phyloP scores from a whole-genome alignment of 257 asterid genomes.

The Parsonsia alboflavescens region DNA sequence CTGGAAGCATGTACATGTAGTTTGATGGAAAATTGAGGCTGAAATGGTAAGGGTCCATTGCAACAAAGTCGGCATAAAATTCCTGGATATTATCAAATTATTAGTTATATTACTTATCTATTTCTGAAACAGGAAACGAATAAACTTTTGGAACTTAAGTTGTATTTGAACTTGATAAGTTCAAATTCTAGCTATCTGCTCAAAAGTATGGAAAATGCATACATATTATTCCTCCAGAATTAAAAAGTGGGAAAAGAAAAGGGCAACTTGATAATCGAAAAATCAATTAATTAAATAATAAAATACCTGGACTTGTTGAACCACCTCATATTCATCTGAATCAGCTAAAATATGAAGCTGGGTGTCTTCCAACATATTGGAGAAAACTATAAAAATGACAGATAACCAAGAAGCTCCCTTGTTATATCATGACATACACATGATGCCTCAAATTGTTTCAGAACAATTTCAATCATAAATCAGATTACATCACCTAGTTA shows the following conservation, averaged over 20 bases:
- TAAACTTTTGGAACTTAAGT: background rate
- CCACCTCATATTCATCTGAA: constrained; percentile 89
- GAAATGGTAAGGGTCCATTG: constrained; percentile 79
- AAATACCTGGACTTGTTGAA: constrained; percentile 92
- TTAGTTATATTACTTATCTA: constrained; percentile 10
- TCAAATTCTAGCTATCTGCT: background rate
- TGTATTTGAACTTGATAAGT: background rate
- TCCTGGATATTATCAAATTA: constrained; percentile 54
- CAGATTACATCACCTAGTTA: background rate
- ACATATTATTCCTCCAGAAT: background rate
- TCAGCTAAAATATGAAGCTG: constrained; percentile 96
- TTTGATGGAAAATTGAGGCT: constrained; percentile 67
- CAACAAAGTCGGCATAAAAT: constrained; percentile 88
- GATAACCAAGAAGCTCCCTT: constrained; percentile 7
- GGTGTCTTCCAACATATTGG: constrained; percentile 88
- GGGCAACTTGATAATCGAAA: background rate
- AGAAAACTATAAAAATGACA: constrained; percentile 63
- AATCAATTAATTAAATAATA: background rate
- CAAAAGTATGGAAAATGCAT: background rate
- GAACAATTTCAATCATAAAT: background rate
- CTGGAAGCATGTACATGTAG: constrained; percentile 87
- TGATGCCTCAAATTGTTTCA: background rate
- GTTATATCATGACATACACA: background rate
- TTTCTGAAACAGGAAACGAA: background rate
- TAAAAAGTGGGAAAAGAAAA: background rate